A percentile compares a stretch with the other conserved stretches of the same genome.
Evolutionary conservation across 2,329 filamentous ascomycete species (phyloP).

Genomic region (Fusarium euwallaceae): DNA sequence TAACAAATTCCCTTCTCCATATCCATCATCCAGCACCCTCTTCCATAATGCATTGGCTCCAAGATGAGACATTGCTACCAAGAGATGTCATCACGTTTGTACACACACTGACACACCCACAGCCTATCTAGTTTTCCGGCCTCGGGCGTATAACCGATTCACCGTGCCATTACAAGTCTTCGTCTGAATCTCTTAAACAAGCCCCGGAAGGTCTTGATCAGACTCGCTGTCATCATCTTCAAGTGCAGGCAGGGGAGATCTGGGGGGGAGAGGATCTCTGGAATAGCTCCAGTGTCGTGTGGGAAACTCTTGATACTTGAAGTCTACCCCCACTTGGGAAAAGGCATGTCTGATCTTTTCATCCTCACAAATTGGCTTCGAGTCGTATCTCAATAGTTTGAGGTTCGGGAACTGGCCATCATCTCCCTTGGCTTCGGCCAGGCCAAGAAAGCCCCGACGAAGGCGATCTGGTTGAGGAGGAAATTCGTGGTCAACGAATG

Average conservation of each 20-base stretch:
- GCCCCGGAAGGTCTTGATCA: neutral
- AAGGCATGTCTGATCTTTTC: neutral
- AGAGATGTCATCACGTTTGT: neutral
- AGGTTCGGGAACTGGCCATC: neutral
- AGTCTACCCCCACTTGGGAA: neutral
- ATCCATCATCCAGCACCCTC: neutral
- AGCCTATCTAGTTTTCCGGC: neutral
- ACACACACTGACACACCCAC: neutral
- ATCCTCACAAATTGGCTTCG: neutral
- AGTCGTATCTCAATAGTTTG: neutral
- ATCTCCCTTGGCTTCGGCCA: neutral
- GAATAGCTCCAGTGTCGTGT: neutral
- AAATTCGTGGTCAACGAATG: neutral
- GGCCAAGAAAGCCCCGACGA: neutral
- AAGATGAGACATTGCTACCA: neutral
- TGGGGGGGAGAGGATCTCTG: neutral
- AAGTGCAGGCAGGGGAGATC: neutral
- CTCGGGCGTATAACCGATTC: neutral
- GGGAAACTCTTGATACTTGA: neutral
- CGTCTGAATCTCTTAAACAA: neutral
- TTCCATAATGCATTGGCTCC: neutral
- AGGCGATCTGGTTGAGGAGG: neutral
- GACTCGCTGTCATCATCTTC: neutral
- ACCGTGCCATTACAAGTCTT: neutral
- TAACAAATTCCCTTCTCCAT: neutral